phyloP scores from a whole-genome alignment of 164 flowering plant species.

The Vitis cinerea region DNA sequence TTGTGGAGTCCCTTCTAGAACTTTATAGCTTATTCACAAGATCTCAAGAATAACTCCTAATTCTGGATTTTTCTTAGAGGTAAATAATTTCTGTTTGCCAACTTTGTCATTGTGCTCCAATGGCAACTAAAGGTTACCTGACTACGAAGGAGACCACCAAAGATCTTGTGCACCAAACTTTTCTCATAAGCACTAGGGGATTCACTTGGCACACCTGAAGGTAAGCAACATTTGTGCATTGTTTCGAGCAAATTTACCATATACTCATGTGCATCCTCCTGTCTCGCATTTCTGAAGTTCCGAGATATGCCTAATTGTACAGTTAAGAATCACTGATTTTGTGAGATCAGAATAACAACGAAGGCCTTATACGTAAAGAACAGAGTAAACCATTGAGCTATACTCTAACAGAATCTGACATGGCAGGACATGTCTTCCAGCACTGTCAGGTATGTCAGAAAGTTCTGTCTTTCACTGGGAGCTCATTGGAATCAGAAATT shows the following conservation, averaged over 20 bases:
- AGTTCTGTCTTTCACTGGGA: too few species aligned
- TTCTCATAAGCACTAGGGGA: conserved; percentile 87
- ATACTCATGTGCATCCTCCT: conserved; percentile 99
- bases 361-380: too few species aligned
- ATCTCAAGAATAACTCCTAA: background rate
- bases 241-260: conserved; percentile 95
- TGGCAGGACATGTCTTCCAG: too few species aligned
- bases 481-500: too few species aligned
- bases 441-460: too few species aligned
- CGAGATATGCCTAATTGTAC: conserved; percentile 73
- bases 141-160: conserved; percentile 93
- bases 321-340: conserved; percentile 44
- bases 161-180: conserved; percentile 95
- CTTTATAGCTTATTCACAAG: background rate
- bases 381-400: too few species aligned
- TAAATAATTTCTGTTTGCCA: background rate
- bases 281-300: conserved; percentile 83
- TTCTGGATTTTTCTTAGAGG: background rate
- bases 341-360: background rate
- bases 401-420: too few species aligned
- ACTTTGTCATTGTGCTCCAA: background rate
- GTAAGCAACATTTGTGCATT: conserved; percentile 97
- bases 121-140: conserved; percentile 50
- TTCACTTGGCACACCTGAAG: conserved; percentile 88
- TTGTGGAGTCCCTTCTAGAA: background rate